These are phyloP conservation scores for Acanthochlamys bracteata DNA, from an alignment of 106 monocot genomes.

Conservation along the genomic window DNA sequence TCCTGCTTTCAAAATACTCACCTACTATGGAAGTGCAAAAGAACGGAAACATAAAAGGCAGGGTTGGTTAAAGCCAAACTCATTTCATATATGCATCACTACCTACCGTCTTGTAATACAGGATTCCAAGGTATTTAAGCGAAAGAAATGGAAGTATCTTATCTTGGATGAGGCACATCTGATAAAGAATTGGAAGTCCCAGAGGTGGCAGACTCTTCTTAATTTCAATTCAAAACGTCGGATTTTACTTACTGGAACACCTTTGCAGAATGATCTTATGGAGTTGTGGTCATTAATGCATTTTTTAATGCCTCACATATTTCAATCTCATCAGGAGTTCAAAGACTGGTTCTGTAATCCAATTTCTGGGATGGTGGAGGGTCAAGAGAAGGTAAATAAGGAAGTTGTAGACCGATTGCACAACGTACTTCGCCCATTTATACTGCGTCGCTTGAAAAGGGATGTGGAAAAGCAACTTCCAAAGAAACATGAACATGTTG, in stretches of 20 bases:
- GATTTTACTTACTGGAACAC: slow-evolving; percentile 93
- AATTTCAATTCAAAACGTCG: slow-evolving; percentile 95
- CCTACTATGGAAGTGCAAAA: slow-evolving; percentile 97
- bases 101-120: slow-evolving; percentile 97
- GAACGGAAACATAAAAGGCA: slow-evolving; percentile 93
- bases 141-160: slow-evolving; percentile 98
- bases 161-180: slow-evolving; percentile 99
- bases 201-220: slow-evolving; percentile 93
- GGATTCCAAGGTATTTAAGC: slow-evolving; percentile 91
- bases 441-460: slow-evolving; percentile 85
- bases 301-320: slow-evolving; percentile 98
- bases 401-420: slow-evolving; percentile 97
- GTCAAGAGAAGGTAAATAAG: slow-evolving; percentile 93
- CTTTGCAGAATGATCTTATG: slow-evolving; percentile 99
- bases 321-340: slow-evolving; percentile 99
- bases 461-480: slow-evolving; percentile 99
- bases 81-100: slow-evolving; percentile 94
- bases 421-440: slow-evolving; percentile 96
- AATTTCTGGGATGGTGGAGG: slow-evolving; percentile 98
- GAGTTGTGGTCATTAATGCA: slow-evolving; percentile 99
- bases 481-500: slow-evolving; percentile 84
- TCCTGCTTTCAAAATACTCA: slow-evolving; percentile 97
- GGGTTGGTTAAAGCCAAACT: slow-evolving; percentile 93
- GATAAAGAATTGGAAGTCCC: slow-evolving; percentile 99
- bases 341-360: slow-evolving; percentile 99